These are phyloP conservation scores for Candida alai DNA, from an alignment of 805 yeast species.

Conservation along the genomic window DNA sequence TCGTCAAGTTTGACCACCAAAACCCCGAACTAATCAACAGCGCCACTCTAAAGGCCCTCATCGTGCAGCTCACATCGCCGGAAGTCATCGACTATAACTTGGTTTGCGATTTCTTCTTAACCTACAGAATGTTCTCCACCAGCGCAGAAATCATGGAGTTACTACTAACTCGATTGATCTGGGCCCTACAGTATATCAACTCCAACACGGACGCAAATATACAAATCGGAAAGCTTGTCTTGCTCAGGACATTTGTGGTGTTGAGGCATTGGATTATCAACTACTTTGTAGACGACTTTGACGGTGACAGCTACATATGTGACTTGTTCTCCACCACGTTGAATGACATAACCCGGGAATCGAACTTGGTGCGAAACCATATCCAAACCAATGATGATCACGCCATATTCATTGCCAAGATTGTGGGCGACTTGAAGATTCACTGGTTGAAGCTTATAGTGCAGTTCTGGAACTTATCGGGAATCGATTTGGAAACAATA, in stretches of 20 bases:
- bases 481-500: slow-evolving; percentile 19
- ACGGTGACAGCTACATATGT: slow-evolving; percentile 27
- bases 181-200: slow-evolving; percentile 57
- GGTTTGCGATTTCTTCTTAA: slow-evolving; percentile 80
- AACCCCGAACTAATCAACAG: slow-evolving; percentile 31
- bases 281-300: slow-evolving; percentile 79
- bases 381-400: slow-evolving; percentile 3
- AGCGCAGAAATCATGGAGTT: slow-evolving; percentile 56
- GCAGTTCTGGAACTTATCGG: slow-evolving; percentile 28
- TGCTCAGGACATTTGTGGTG: slow-evolving; percentile 80
- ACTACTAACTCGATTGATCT: slow-evolving; percentile 60
- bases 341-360: slow-evolving; percentile 34
- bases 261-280: slow-evolving; percentile 87
- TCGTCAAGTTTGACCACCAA: slow-evolving; percentile 33
- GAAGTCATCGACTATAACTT: slow-evolving; percentile 71
- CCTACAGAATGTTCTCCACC: slow-evolving; percentile 69
- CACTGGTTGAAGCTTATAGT: slow-evolving; percentile 35
- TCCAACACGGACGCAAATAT: slow-evolving; percentile 21
- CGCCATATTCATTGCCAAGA: slow-evolving; percentile 30
- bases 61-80: slow-evolving; percentile 68
- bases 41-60: slow-evolving; percentile 43
- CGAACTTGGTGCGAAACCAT: slow-evolving; percentile 21
- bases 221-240: slow-evolving; percentile 57
- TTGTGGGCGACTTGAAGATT: slow-evolving; percentile 35
- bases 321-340: slow-evolving; percentile 46